Conservation (phyloP, 208 protist genomes). For the Herpetomonas samuelpessoai region DNA sequence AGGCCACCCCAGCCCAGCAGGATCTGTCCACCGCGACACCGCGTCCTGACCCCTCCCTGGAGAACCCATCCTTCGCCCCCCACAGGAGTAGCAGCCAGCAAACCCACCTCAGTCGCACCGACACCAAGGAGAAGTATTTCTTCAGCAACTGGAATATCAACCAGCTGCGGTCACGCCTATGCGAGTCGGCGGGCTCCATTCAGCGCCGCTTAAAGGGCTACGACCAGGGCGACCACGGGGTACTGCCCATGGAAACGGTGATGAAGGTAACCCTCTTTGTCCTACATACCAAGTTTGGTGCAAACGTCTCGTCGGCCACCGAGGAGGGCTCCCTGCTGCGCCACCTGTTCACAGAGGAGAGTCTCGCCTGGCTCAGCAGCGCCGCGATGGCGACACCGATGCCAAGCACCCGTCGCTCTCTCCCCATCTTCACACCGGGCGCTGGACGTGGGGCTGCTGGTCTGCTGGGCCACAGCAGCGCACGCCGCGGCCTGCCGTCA, state of each 20-base stretch:
- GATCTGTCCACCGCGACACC: neutral
- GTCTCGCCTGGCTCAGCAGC: neutral
- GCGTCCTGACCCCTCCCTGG: no score
- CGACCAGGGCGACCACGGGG: constrained; percentile 41
- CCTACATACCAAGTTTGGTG: constrained; percentile 6
- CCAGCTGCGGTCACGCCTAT: constrained; percentile 27
- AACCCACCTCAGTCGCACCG: neutral
- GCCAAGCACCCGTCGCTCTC: neutral
- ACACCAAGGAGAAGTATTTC: neutral
- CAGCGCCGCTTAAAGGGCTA: constrained; percentile 58
- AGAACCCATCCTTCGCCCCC: no score
- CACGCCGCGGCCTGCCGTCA: no score
- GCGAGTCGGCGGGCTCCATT: constrained; percentile 33
- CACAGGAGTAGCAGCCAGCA: no score
- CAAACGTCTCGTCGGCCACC: constrained; percentile 5
- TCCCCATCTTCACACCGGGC: no score
- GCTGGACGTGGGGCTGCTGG: no score
- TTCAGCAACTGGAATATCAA: constrained; percentile 1
- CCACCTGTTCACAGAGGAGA: neutral
- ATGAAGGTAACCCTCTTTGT: constrained; percentile 48
- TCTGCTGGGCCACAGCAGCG: neutral
- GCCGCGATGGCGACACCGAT: neutral
- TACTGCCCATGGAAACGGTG: constrained; percentile 65
- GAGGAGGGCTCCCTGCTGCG: neutral
- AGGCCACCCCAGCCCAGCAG: neutral